A percentile compares a stretch with the other conserved stretches of the same genome.
phyloP scores from a whole-genome alignment of 2,329 filamentous ascomycete species.

The Pseudogymnoascus sp. region DNA sequence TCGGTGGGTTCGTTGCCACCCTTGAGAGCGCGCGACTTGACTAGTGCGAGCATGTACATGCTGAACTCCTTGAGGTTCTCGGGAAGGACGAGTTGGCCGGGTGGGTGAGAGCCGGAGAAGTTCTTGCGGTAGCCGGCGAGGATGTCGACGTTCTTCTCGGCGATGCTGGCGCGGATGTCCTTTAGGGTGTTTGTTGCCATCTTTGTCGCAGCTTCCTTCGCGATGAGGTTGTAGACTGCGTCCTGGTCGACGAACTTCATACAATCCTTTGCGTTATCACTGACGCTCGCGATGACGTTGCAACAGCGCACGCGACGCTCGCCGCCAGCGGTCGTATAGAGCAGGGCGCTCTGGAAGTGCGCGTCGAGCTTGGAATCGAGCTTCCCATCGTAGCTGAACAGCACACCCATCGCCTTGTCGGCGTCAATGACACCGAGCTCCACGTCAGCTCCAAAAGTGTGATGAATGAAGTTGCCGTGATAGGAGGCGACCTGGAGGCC shows the following conservation, averaged over 20 bases:
- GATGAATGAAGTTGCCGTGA: constrained; percentile 92
- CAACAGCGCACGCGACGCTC: constrained; percentile 85
- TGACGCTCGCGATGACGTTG: constrained; percentile 89
- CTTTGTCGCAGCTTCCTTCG: constrained; percentile 88
- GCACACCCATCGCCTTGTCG: constrained; percentile 85
- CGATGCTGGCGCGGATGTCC: constrained; percentile 73
- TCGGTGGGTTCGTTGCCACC: constrained; percentile 85
- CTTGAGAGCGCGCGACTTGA: constrained; percentile 91
- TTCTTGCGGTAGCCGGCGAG: constrained; percentile 88
- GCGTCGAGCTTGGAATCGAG: constrained; percentile 94
- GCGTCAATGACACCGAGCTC: constrained; percentile 88
- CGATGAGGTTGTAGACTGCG: constrained; percentile 77
- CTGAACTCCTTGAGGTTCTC: constrained; percentile 93
- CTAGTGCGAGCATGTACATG: constrained; percentile 86
- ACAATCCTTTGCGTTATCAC: constrained; percentile 69
- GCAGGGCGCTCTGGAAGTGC: constrained; percentile 89
- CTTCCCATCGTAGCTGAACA: constrained; percentile 94
- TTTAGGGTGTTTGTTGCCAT: constrained; percentile 68
- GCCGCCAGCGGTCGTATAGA: constrained; percentile 87
- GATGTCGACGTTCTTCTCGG: constrained; percentile 88
- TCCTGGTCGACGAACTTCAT: constrained; percentile 97
- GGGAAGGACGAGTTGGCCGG: constrained; percentile 86
- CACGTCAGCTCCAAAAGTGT: constrained; percentile 88
- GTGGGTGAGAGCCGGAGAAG: constrained; percentile 74
- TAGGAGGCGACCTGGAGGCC: constrained; percentile 90